A percentile compares a stretch with the other conserved stretches of the same genome.
phyloP scores from a whole-genome alignment of 306 rosid species.

The Prunus persica region DNA sequence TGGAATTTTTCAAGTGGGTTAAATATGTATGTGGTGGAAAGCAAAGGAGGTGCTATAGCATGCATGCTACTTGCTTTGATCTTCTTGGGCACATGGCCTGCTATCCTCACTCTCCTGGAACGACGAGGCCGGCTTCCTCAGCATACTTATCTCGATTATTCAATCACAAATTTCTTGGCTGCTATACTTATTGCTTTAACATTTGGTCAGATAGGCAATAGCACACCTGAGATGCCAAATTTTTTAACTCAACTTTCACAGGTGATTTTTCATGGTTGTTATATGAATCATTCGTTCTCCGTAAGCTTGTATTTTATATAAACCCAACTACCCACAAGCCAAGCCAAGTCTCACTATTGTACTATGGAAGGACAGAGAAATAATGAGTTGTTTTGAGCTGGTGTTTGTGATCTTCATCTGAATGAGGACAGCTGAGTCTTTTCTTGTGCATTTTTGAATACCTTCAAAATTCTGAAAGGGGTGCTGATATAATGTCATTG shows the following conservation, averaged over 20 bases:
- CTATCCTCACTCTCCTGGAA: conserved; percentile 66
- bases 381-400: too few relatives aligned
- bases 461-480: too few relatives aligned
- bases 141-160: conserved; percentile 86
- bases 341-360: background rate
- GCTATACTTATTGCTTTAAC: conserved; percentile 84
- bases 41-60: conserved; percentile 80
- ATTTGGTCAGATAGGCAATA: conserved; percentile 68
- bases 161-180: conserved; percentile 76
- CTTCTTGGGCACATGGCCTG: conserved; percentile 93
- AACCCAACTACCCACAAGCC: background rate
- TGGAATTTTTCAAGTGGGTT: conserved; percentile 25
- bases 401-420: too few relatives aligned
- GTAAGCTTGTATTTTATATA: background rate
- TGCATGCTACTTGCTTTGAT: conserved; percentile 75
- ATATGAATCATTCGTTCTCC: background rate
- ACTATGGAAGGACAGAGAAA: background rate
- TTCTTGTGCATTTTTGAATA: too few relatives aligned
- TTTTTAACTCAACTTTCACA: conserved; percentile 70
- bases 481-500: too few relatives aligned
- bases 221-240: conserved; percentile 49
- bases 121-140: conserved; percentile 96
- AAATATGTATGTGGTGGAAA: conserved; percentile 78
- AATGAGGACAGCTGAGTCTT: too few relatives aligned
- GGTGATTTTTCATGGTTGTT: conserved; percentile 23